Conservation (phyloP, 192 early-diverging fungal species). For the Backusella luteola region DNA sequence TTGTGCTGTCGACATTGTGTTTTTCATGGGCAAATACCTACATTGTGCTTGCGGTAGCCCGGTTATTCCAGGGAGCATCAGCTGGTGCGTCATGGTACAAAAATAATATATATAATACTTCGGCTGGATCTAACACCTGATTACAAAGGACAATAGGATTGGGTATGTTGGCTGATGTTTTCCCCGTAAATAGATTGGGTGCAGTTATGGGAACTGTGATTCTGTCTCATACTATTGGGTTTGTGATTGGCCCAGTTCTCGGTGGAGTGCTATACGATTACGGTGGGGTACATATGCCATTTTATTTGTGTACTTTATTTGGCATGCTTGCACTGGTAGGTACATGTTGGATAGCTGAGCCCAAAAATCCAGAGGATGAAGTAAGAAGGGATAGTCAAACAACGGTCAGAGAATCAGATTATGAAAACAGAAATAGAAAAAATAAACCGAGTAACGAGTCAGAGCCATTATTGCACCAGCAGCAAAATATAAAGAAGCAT, state of each 20-base stretch:
- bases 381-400: neutral
- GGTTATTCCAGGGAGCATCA: constrained; percentile 66
- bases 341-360: constrained; percentile 60
- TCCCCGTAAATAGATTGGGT: constrained; percentile 55
- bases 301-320: constrained; percentile 62
- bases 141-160: constrained; percentile 55
- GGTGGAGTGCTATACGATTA: constrained; percentile 63
- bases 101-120: neutral
- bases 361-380: constrained; percentile 17
- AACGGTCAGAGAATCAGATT: neutral
- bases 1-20: neutral
- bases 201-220: constrained; percentile 71
- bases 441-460: neutral
- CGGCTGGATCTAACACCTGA: too few species aligned
- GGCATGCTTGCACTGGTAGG: constrained; percentile 55
- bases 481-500: neutral
- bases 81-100: constrained; percentile 66
- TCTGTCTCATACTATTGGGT: constrained; percentile 63
- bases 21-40: constrained; percentile 62
- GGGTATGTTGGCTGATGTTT: constrained; percentile 72
- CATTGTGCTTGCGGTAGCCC: constrained; percentile 60
- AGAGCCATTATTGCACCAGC: neutral
- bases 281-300: constrained; percentile 66
- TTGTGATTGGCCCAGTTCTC: constrained; percentile 62
- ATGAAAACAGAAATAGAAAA: neutral